These are phyloP conservation scores for Pyronema domesticum DNA, from an alignment of 495 filamentous ascomycete genomes.

Conservation along the genomic window DNA sequence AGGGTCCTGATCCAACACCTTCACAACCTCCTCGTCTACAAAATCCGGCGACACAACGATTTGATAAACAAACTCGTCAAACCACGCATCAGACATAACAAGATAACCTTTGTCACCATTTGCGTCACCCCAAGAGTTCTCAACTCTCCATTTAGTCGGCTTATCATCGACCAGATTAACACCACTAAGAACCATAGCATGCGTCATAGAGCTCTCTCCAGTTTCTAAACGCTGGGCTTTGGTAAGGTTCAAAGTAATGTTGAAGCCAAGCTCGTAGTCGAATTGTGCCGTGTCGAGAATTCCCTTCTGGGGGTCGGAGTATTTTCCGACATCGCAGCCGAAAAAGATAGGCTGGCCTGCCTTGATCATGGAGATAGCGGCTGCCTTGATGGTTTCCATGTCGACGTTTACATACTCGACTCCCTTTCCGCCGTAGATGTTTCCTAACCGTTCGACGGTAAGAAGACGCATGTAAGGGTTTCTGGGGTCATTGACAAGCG, in stretches of 20 bases:
- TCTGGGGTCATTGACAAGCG: constrained; percentile 67
- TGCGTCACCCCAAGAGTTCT: constrained; percentile 61
- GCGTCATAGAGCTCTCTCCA: constrained; percentile 65
- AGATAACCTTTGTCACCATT: constrained; percentile 62
- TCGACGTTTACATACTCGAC: constrained; percentile 70
- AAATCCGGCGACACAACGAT: constrained; percentile 63
- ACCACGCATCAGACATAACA: constrained; percentile 73
- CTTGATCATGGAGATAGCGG: constrained; percentile 57
- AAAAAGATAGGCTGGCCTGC: constrained; percentile 70
- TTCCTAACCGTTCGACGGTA: constrained; percentile 61
- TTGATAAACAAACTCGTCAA: constrained; percentile 78
- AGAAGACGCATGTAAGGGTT: constrained; percentile 51
- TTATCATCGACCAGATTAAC: constrained; percentile 53
- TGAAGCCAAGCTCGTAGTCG: constrained; percentile 64
- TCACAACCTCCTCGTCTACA: constrained; percentile 43
- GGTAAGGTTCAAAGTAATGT: constrained; percentile 44
- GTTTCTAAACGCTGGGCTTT: constrained; percentile 55
- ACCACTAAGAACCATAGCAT: constrained; percentile 77
- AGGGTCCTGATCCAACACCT: constrained; percentile 50
- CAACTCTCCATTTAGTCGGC: constrained; percentile 60
- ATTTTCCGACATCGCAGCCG: constrained; percentile 74
- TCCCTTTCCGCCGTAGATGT: constrained; percentile 50
- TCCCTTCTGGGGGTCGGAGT: constrained; percentile 42
- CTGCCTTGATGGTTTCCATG: constrained; percentile 50
- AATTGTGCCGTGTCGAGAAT: constrained; percentile 59